Evolutionary conservation across 2,329 filamentous ascomycete species (phyloP), one percentile per base, ranked within the genome.

Genomic region (Sporothrix pseudoabietina): DNA sequence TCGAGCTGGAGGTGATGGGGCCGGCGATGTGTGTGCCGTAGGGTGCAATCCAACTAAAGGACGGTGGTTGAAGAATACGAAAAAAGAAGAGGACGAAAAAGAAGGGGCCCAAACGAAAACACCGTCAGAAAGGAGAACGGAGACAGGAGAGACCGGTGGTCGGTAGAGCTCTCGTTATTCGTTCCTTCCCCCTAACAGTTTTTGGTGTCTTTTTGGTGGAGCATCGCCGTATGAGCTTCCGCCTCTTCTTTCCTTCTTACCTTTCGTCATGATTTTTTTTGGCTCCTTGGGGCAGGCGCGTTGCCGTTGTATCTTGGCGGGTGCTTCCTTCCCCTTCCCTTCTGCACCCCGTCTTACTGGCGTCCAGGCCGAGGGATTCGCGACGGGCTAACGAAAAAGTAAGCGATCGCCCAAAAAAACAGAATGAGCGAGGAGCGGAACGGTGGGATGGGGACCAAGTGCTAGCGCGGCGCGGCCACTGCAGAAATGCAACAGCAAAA

Each of bases 161-260:
- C 66, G 47, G 47, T 35, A 69, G 66, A 55, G 66, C 30, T 26
- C 47, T 55, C 39, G 66, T 9, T 39, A 9, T 55, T 26, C 39
- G 35, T 3, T 26, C 59, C 32, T 30, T 66, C 22, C 39, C 61
- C 61, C 61, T 30, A 6, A 49, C 14, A 66, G 61, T n/a, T 47
- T 66, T 47, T 44, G 39, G 61, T 44, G n/a, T 8, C 61, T 16
- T 66, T 44, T 19, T 66, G 61, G 61, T 66, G 61, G 61, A 66
- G 61, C 61, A 47, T 66, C 61, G 22, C 61, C 61, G 39, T 66
- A 63, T 12, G 55, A 59, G 30, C 55, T 32, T 16, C 26, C 26
- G 22, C 12, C 30, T 32, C 12, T 16, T 49, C 14, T 49, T 44
- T 44, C 41, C 12, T 16, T 49, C 14, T 49, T 44, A 9, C 41